These are phyloP conservation scores for Allomyces macrogynus DNA, from an alignment of 192 early-diverging fungal genomes.

Conservation along the genomic window DNA sequence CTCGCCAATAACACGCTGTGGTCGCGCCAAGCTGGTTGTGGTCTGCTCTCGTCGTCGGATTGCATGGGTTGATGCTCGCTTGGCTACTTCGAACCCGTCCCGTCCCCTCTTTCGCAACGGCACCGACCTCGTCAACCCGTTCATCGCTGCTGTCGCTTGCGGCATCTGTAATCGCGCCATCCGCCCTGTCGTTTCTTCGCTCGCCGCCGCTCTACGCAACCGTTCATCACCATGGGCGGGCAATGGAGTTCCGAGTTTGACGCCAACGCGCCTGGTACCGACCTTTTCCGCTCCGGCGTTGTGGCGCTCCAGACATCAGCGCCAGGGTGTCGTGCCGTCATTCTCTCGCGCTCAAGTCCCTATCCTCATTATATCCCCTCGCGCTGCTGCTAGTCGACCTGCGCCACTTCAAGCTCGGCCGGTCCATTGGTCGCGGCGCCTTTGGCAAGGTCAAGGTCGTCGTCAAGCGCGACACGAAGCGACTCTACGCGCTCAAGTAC, in stretches of 20 bases:
- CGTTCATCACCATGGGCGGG: neutral
- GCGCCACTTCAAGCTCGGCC: constrained; percentile 70
- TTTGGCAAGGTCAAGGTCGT: constrained; percentile 63
- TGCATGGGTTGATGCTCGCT: too few species aligned
- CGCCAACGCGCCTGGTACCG: neutral
- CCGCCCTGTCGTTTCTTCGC: too few species aligned
- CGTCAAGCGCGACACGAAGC: constrained; percentile 64
- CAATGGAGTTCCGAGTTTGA: neutral
- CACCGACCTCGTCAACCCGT: too few species aligned
- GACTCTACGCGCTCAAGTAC: constrained; percentile 85
- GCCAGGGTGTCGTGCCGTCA: neutral
- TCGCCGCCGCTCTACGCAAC: too few species aligned
- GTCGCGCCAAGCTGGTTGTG: too few species aligned
- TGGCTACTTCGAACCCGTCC: too few species aligned
- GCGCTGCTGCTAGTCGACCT: constrained; percentile 36
- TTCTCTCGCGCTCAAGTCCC: neutral
- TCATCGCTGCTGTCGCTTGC: too few species aligned
- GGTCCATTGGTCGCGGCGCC: constrained; percentile 81
- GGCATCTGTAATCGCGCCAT: too few species aligned
- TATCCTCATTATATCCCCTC: neutral
- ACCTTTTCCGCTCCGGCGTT: too few species aligned
- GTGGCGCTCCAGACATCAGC: neutral
- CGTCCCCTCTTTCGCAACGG: too few species aligned
- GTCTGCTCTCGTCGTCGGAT: too few species aligned
- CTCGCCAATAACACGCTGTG: too few species aligned